A percentile compares a stretch with the other conserved stretches of the same genome.
Evolutionary conservation across 495 filamentous ascomycete genomes (phyloP).

Genomic region (Rostrohypoxylon terebratum): DNA sequence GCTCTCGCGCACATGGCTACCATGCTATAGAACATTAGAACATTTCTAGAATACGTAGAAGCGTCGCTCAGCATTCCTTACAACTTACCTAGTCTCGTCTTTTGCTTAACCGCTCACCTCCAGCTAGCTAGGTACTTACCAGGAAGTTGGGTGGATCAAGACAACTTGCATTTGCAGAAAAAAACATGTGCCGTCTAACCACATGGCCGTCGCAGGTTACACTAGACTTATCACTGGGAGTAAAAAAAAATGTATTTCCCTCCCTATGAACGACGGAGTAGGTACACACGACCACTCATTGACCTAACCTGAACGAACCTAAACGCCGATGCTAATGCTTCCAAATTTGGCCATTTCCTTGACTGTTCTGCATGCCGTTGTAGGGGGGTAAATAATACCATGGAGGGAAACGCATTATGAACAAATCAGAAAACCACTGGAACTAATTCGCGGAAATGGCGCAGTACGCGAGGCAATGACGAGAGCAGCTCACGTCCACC

Average conservation of each 20-base stretch:
- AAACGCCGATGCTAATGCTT: slow-evolving; percentile 42
- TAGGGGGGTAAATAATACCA: slow-evolving; percentile 7
- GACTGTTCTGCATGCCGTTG: slow-evolving; percentile 15
- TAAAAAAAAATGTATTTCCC: slow-evolving; percentile 14
- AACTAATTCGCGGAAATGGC: slow-evolving; percentile 4
- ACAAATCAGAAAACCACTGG: slow-evolving; percentile 1
- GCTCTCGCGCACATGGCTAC: slow-evolving; percentile 35
- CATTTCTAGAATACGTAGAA: slow-evolving; percentile 42
- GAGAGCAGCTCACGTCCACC: neutral
- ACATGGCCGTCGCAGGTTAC: neutral
- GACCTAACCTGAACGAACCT: slow-evolving; percentile 32
- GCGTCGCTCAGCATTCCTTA: slow-evolving; percentile 4
- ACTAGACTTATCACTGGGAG: neutral
- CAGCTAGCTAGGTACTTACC: too few species aligned
- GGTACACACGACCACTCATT: slow-evolving; percentile 8
- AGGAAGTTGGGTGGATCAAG: slow-evolving; percentile 22
- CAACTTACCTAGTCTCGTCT: too few species aligned
- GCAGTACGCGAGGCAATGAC: neutral
- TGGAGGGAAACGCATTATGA: neutral
- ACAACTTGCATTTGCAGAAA: slow-evolving; percentile 29
- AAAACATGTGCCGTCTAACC: slow-evolving; percentile 20
- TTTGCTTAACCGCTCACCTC: slow-evolving; percentile 23
- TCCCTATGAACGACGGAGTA: slow-evolving; percentile 14
- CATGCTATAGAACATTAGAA: slow-evolving; percentile 42
- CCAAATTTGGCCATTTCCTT: slow-evolving; percentile 31